Evolutionary conservation across 1,284 basidiomycete species (phyloP).

Genomic region (Pulveroboletus sp.): DNA sequence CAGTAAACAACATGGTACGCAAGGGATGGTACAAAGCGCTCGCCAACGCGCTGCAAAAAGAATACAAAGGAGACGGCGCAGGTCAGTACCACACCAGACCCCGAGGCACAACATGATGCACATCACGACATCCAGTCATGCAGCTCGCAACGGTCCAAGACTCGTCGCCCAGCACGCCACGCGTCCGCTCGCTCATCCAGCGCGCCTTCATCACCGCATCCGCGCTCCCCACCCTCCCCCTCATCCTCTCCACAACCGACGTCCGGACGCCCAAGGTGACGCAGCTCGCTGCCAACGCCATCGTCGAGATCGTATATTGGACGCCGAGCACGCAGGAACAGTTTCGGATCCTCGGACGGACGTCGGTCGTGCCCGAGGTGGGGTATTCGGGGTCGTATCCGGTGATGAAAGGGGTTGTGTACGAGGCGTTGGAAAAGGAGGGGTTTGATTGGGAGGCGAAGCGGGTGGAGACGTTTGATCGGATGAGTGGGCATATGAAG

Average conservation of each 20-base stretch:
- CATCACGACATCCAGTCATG: conserved; percentile 43
- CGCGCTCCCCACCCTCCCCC: conserved; percentile 44
- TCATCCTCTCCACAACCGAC: conserved; percentile 62
- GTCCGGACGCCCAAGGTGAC: conserved; percentile 59
- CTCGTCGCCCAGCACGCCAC: conserved; percentile 40
- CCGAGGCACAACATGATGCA: too few relatives aligned
- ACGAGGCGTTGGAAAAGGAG: conserved; percentile 40
- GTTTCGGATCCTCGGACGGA: conserved; percentile 55
- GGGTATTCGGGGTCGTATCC: conserved; percentile 27
- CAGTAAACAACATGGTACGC: conserved; percentile 8
- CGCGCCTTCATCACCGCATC: conserved; percentile 52
- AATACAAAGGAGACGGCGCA: conserved; percentile 39
- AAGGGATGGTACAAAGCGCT: conserved; percentile 52
- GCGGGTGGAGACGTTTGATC: conserved; percentile 52
- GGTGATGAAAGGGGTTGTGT: conserved; percentile 28
- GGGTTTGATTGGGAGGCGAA: conserved; percentile 65
- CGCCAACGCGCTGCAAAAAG: conserved; percentile 45
- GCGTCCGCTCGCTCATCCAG: conserved; percentile 62
- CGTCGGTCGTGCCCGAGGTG: conserved; percentile 48
- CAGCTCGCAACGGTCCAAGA: conserved; percentile 61
- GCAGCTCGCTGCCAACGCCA: conserved; percentile 46
- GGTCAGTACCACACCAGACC: conserved; percentile 13
- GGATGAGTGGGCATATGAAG: conserved; percentile 56
- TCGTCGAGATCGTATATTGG: conserved; percentile 62
- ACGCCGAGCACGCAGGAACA: conserved; percentile 56